phyloP scores from a whole-genome alignment of 2,329 filamentous ascomycete species.

The Trichoderma koningii region DNA sequence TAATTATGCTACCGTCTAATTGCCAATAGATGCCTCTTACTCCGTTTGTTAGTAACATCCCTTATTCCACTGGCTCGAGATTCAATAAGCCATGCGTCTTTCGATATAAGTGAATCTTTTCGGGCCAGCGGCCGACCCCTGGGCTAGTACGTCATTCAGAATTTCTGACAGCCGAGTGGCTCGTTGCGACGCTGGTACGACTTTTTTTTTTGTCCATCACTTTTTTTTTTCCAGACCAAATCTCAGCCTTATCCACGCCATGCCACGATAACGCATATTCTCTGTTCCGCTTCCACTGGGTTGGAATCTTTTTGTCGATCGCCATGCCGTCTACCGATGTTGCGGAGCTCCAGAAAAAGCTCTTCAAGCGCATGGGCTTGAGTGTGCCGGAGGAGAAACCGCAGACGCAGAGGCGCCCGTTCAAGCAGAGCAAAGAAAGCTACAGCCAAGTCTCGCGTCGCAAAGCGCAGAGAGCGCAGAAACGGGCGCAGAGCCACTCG shows the following conservation, averaged over 20 bases:
- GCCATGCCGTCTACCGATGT: conserved; percentile 35
- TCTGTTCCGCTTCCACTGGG: neutral
- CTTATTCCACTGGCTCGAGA: no score
- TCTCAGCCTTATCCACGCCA: neutral
- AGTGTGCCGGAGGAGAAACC: conserved; percentile 33
- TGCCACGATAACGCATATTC: neutral
- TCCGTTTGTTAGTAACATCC: no score
- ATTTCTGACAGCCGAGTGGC: neutral
- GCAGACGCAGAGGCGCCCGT: conserved; percentile 15
- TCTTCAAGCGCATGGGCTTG: conserved; percentile 44
- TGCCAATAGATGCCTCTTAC: no score
- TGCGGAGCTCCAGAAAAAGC: conserved; percentile 42
- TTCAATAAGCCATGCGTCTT: no score
- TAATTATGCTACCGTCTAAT: neutral
- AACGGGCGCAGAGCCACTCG: conserved; percentile 49
- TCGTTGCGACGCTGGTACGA: neutral
- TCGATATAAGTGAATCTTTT: neutral
- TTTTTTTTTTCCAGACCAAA: neutral
- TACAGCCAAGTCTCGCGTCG: conserved; percentile 63
- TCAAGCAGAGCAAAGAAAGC: conserved; percentile 29
- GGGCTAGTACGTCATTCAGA: conserved; percentile 8
- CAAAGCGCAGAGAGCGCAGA: conserved; percentile 64
- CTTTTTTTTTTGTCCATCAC: neutral
- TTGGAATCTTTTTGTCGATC: neutral
- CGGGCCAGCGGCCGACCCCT: neutral